Evolutionary conservation across 345 rosid genomes (phyloP), one percentile per base, ranked within the genome.

Genomic region (Pistacia atlantica): DNA sequence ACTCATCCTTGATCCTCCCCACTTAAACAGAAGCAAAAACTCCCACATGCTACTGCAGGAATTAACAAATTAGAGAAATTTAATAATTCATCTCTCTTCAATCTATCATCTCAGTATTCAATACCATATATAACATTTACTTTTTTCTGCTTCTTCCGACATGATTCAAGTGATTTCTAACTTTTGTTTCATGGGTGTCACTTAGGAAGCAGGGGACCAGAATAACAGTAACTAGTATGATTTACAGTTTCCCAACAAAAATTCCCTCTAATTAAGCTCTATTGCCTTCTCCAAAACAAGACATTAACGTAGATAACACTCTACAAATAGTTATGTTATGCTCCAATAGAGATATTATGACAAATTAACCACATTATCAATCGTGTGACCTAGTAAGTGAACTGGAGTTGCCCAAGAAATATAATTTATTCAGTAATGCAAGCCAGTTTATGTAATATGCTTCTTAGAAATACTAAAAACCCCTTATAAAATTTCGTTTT

Each of bases 191-290:
- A 4, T 67, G 49, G 11, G 42, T 1, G 12, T 20, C 45, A 56
- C 3, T 37, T 66, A 55, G 68, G 74, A 76, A 31, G 56, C 80
- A 57, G 77, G 33, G 49, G 59, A 72, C 68, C 71, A 25, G n/a
- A 46, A 25, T 62, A 18, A 11, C 69, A n/a, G 6, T 5, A 1
- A 8, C 56, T 11, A 33, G 45, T 2, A 8, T n/a, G 31, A 4
- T 22, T 17, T 42, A 49, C 31, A 4, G 57, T 57, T 28, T 5
- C 45, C 5, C 31, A 4, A 22, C 4, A 35, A 25, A n/a, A 76
- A 54, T 76, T 76, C 74, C 74, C 35, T 69, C 31, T 17, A 54
- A 46, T 18, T 54, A 11, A 17, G 52, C 55, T 45, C 8, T 49
- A 6, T 20, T 31, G 73, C 22, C 38, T 42, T 58, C 55, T 72